Evolutionary conservation across 176 grass and related monocot genomes (phyloP).

Genomic region (Leersia perrieri): DNA sequence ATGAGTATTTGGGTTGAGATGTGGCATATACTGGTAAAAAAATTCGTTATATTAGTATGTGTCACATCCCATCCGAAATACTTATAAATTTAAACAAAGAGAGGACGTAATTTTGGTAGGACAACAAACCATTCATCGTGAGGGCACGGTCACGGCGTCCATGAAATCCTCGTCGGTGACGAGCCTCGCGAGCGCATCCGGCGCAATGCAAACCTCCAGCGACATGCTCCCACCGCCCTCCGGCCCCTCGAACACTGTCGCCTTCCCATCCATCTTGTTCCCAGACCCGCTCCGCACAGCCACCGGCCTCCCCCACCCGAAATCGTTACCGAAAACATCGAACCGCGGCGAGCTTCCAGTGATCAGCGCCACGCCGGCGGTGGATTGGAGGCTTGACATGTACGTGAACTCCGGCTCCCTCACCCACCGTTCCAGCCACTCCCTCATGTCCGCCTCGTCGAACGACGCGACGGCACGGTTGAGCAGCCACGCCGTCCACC

Average conservation of each 20-base stretch:
- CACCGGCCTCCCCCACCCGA: conserved; percentile 49
- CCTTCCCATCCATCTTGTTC: conserved; percentile 46
- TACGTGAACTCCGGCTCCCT: background rate
- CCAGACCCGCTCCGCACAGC: conserved; percentile 31
- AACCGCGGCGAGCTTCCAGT: conserved; percentile 42
- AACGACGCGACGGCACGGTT: conserved; percentile 20
- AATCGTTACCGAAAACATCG: conserved; percentile 45
- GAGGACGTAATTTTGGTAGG: too few species aligned
- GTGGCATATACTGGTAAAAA: too few species aligned
- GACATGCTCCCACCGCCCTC: background rate
- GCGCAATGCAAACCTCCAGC: background rate
- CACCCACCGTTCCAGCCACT: background rate
- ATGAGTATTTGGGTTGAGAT: too few species aligned
- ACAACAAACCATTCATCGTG: too few species aligned
- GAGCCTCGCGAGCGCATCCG: background rate
- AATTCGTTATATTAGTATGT: too few species aligned
- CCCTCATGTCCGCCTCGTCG: background rate
- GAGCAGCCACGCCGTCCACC: conserved; percentile 20
- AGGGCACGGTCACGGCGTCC: background rate
- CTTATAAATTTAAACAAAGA: too few species aligned
- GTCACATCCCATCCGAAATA: too few species aligned
- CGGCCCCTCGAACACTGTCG: conserved; percentile 19
- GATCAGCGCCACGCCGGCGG: background rate
- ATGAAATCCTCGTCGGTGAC: background rate
- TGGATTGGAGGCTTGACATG: background rate